phyloP scores from a whole-genome alignment of 768 basidiomycete species.

The Galerina marginata region DNA sequence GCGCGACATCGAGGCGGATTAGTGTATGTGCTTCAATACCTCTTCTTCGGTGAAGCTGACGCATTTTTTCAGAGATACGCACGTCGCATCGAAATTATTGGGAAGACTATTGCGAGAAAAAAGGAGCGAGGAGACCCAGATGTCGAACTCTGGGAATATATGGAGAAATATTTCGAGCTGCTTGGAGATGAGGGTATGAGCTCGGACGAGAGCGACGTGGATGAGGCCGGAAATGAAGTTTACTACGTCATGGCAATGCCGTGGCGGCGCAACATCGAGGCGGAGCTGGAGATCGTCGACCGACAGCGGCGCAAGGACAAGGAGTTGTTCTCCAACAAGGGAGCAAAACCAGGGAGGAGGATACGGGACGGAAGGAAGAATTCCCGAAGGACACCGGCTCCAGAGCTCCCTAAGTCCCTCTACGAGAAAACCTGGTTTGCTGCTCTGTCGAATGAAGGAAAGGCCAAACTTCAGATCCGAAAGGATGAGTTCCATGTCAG shows the following conservation, averaged over 20 bases:
- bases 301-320: slow-evolving; percentile 5
- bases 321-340: slow-evolving; percentile 14
- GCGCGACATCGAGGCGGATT: background rate
- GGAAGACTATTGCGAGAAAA: background rate
- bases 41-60: background rate
- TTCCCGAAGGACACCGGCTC: background rate
- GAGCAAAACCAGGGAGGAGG: slow-evolving; percentile 6
- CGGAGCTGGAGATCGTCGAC: slow-evolving; percentile 16
- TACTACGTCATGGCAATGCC: slow-evolving; percentile 14
- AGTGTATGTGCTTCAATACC: background rate
- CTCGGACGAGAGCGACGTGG: slow-evolving; percentile 20
- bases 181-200: slow-evolving; percentile 21
- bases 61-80: background rate
- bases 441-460: background rate
- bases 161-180: slow-evolving; percentile 4
- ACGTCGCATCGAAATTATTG: background rate
- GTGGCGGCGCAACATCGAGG: slow-evolving; percentile 12
- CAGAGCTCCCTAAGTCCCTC: background rate
- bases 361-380: background rate
- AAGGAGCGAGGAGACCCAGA: slow-evolving; percentile 7
- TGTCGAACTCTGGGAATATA: slow-evolving; percentile 12
- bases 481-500: background rate
- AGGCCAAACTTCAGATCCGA: background rate
- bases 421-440: background rate
- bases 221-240: slow-evolving; percentile 2